These are phyloP conservation scores for Tubosaeta sp. DNA, from an alignment of 768 basidiomycete species.

Conservation along the genomic window DNA sequence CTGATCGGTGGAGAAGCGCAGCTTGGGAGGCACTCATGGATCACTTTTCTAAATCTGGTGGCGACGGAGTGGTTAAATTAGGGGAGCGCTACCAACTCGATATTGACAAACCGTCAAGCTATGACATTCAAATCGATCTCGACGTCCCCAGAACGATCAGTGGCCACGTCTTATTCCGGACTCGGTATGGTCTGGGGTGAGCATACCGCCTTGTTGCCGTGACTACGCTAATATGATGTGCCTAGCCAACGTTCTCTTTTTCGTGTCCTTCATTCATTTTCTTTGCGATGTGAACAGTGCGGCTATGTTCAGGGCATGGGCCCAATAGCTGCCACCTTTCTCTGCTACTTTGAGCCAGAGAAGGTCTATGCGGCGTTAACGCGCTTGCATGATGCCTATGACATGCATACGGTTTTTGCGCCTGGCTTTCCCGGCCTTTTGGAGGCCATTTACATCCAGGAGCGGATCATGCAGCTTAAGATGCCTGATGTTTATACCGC, in stretches of 20 bases:
- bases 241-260: conserved; percentile 89
- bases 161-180: conserved; percentile 91
- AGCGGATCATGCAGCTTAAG: conserved; percentile 78
- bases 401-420: conserved; percentile 82
- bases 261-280: conserved; percentile 91
- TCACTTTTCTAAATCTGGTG: conserved; percentile 43
- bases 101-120: conserved; percentile 76
- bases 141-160: conserved; percentile 96
- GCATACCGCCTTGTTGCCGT: conserved; percentile 28
- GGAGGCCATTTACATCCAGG: conserved; percentile 95
- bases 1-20: conserved; percentile 91
- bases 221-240: conserved; percentile 6
- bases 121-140: conserved; percentile 96
- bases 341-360: conserved; percentile 92
- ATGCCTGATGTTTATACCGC: conserved; percentile 88
- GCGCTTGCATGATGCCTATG: conserved; percentile 84
- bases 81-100: conserved; percentile 53
- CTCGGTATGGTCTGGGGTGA: conserved; percentile 92
- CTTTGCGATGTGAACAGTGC: conserved; percentile 76
- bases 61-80: conserved; percentile 41
- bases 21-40: conserved; percentile 86
- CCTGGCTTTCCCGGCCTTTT: conserved; percentile 95
- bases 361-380: conserved; percentile 81
- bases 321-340: conserved; percentile 88
- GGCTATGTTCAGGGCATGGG: conserved; percentile 99